Percentiles rank a stretch among this genome's conserved stretches.
These are phyloP conservation scores for Boeremia lycopersici DNA, from an alignment of 2,329 filamentous ascomycete species.

Conservation along the genomic window DNA sequence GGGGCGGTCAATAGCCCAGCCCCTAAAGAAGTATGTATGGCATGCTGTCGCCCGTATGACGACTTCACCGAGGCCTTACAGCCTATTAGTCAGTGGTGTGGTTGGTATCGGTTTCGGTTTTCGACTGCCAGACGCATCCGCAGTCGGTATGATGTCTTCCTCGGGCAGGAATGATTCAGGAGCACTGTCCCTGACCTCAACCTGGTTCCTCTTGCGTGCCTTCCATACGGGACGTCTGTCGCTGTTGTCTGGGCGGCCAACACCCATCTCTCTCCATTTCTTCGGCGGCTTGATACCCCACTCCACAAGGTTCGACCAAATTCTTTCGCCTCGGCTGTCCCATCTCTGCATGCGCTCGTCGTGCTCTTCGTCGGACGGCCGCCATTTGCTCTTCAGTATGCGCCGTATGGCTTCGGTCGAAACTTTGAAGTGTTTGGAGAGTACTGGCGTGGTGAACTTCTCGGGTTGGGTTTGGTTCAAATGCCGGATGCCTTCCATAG, in stretches of 20 bases:
- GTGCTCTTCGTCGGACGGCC: constrained; percentile 58
- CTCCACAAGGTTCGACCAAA: constrained; percentile 56
- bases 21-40: neutral
- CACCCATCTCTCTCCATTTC: constrained; percentile 57
- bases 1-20: too few species aligned
- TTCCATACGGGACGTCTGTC: constrained; percentile 43
- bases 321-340: constrained; percentile 56
- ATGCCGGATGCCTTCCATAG: constrained; percentile 85
- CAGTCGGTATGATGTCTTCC: constrained; percentile 41
- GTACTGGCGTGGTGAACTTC: constrained; percentile 73
- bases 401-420: constrained; percentile 85
- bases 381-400: constrained; percentile 82
- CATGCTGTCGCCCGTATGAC: neutral
- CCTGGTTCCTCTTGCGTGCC: constrained; percentile 33
- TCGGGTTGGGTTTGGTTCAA: constrained; percentile 79
- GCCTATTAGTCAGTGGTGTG: constrained; percentile 16
- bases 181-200: constrained; percentile 36
- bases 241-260: constrained; percentile 41
- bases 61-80: neutral
- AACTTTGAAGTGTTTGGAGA: constrained; percentile 82
- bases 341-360: constrained; percentile 52
- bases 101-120: neutral
- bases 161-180: constrained; percentile 21
- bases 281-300: constrained; percentile 62
- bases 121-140: constrained; percentile 25